Conservation (phyloP, 768 basidiomycete species). For the Tricholomella constricta region DNA sequence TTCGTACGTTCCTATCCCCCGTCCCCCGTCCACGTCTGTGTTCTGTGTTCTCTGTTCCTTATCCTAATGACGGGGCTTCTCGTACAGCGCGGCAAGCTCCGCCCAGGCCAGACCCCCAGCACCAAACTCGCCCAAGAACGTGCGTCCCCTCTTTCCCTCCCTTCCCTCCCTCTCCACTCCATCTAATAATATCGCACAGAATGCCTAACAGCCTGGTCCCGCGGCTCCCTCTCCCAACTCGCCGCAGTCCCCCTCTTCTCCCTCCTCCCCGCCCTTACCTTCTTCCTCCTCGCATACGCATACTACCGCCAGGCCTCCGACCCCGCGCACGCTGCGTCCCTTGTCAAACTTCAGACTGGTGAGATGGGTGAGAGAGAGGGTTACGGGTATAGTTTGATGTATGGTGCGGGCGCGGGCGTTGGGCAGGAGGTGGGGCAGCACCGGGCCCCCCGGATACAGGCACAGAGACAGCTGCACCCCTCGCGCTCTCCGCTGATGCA, state of each 20-base stretch:
- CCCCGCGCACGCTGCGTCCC: constrained; percentile 38
- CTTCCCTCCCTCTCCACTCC: background rate
- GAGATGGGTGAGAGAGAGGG: no score
- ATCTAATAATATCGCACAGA: constrained; percentile 27
- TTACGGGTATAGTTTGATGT: no score
- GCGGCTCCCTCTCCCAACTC: constrained; percentile 38
- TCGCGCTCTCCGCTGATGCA: constrained; percentile 20
- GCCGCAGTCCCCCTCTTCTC: constrained; percentile 39
- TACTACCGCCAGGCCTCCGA: constrained; percentile 43
- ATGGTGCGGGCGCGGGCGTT: no score
- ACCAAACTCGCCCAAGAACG: constrained; percentile 35
- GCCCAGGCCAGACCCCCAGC: constrained; percentile 29
- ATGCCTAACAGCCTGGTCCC: constrained; percentile 41
- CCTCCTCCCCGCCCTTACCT: constrained; percentile 36
- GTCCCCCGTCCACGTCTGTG: background rate
- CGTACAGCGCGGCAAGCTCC: constrained; percentile 31
- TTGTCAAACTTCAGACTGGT: no score
- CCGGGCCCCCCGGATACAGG: background rate
- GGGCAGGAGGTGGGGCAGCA: no score
- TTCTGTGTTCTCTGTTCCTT: background rate
- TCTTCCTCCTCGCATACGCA: constrained; percentile 38
- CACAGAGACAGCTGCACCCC: background rate
- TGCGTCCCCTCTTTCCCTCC: constrained; percentile 19
- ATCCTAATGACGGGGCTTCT: no score
- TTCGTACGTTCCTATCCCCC: constrained; percentile 31